Conservation (phyloP, 2,329 filamentous ascomycete species). For the Chaetomium strumarium region DNA sequence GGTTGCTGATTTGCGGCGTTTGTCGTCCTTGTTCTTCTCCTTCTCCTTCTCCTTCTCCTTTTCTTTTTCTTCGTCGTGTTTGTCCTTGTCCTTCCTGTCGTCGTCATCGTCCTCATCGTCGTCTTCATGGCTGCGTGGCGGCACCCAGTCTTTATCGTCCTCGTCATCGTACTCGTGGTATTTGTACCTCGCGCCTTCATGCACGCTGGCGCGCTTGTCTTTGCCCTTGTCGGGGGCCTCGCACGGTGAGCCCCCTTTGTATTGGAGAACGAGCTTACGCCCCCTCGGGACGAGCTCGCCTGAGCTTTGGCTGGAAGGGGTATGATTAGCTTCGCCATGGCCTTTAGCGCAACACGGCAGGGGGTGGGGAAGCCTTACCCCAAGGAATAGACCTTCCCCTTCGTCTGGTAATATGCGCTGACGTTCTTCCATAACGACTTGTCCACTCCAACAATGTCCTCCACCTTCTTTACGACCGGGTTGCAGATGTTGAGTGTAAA, state of each 20-base stretch:
- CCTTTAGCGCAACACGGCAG: conserved; percentile 3
- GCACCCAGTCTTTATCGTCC: not conserved
- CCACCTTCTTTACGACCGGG: conserved; percentile 61
- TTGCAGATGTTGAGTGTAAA: conserved; percentile 81
- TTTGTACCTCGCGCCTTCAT: conserved; percentile 33
- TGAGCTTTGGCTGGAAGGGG: conserved; percentile 45
- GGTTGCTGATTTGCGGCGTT: conserved; percentile 67
- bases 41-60: conserved; percentile 23
- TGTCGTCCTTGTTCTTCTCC: conserved; percentile 28
- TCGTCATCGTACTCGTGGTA: conserved; percentile 22
- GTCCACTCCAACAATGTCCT: conserved; percentile 59
- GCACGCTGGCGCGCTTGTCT: conserved; percentile 27
- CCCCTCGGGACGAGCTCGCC: conserved; percentile 54
- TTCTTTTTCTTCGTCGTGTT: too few relatives aligned
- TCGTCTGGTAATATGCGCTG: conserved; percentile 67
- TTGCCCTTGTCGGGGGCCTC: conserved; percentile 39
- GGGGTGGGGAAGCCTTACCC: conserved; percentile 47
- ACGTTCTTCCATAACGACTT: conserved; percentile 62
- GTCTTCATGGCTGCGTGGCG: conserved; percentile 1
- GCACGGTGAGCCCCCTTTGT: conserved; percentile 71
- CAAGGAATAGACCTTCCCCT: conserved; percentile 65
- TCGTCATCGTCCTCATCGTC: conserved; percentile 31
- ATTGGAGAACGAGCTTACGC: conserved; percentile 70
- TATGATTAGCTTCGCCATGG: conserved; percentile 5
- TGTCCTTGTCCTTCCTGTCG: conserved; percentile 15